Percentiles rank a stretch among this genome's conserved stretches.
phyloP scores from a whole-genome alignment of 306 rosid species.

The Sicyos edulis region DNA sequence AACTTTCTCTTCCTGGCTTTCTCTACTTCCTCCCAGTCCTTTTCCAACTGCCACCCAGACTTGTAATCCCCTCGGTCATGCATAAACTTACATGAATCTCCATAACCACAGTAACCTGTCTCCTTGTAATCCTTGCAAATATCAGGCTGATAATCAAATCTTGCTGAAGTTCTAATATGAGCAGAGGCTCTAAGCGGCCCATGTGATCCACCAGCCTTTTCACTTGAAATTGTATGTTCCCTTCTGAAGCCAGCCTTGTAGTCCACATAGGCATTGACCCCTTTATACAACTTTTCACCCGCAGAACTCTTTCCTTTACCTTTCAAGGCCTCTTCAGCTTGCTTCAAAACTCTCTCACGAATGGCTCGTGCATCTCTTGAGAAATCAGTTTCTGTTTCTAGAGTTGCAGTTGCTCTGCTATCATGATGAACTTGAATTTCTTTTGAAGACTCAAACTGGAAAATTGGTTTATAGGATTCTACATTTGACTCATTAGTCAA shows the following conservation, averaged over 20 bases:
- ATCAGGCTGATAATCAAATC: slow-evolving; percentile 92
- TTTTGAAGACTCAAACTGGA: slow-evolving; percentile 57
- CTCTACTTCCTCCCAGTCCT: slow-evolving; percentile 91
- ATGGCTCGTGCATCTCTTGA: slow-evolving; percentile 69
- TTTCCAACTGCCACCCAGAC: slow-evolving; percentile 89
- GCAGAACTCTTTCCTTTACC: slow-evolving; percentile 39
- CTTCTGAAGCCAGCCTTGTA: slow-evolving; percentile 78
- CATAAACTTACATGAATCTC: slow-evolving; percentile 80
- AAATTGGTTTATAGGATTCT: slow-evolving; percentile 25
- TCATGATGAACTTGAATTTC: slow-evolving; percentile 76
- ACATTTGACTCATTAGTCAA: slow-evolving; percentile 22
- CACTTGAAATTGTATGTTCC: slow-evolving; percentile 73
- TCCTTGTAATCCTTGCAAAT: slow-evolving; percentile 86
- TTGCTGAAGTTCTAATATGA: slow-evolving; percentile 70
- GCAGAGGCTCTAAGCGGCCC: slow-evolving; percentile 92
- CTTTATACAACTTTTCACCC: slow-evolving; percentile 55
- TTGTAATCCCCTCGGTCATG: slow-evolving; percentile 96
- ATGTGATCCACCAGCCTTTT: slow-evolving; percentile 82
- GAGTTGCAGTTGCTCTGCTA: slow-evolving; percentile 67
- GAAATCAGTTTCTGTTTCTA: slow-evolving; percentile 80
- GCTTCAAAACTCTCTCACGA: slow-evolving; percentile 75
- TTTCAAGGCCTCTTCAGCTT: slow-evolving; percentile 52
- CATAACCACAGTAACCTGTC: slow-evolving; percentile 82
- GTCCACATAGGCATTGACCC: slow-evolving; percentile 58
- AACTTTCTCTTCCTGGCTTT: slow-evolving; percentile 67